phyloP scores from a whole-genome alignment of 2,329 filamentous ascomycete species.

The Lizonia empirigonia region DNA sequence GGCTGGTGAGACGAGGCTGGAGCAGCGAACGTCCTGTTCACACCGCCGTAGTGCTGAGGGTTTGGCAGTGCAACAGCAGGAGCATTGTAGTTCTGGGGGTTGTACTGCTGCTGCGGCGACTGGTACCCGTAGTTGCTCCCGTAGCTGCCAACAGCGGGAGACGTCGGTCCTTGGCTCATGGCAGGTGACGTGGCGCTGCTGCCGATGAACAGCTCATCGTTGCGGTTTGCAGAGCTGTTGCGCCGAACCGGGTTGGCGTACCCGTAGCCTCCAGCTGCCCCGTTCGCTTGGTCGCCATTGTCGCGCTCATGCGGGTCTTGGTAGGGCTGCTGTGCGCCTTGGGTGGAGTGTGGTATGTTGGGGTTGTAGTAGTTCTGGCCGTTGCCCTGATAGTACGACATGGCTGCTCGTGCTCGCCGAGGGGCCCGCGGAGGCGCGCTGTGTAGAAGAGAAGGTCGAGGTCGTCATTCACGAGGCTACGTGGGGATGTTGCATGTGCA shows the following conservation, averaged over 20 bases:
- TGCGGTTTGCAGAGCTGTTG: constrained; percentile 46
- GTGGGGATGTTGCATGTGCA: constrained; percentile 40
- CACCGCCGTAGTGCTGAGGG: constrained; percentile 64
- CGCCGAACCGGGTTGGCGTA: constrained; percentile 46
- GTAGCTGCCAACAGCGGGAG: constrained; percentile 35
- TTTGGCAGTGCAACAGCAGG: constrained; percentile 56
- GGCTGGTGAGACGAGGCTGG: constrained; percentile 42
- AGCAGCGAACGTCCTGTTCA: constrained; percentile 44
- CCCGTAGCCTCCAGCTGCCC: constrained; percentile 46
- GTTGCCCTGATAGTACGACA: constrained; percentile 62
- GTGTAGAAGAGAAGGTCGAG: constrained; percentile 23
- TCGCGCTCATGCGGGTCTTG: constrained; percentile 63
- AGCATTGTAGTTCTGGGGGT: constrained; percentile 65
- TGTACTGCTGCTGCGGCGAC: constrained; percentile 56
- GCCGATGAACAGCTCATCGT: constrained; percentile 69
- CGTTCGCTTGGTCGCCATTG: constrained; percentile 72
- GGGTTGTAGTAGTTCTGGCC: constrained; percentile 58
- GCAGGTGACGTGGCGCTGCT: constrained; percentile 40
- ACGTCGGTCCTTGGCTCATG: constrained; percentile 34
- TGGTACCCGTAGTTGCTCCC: constrained; percentile 52
- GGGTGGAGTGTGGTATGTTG: constrained; percentile 50
- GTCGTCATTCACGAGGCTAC: constrained; percentile 47
- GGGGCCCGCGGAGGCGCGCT: constrained; percentile 22
- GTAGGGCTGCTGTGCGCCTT: constrained; percentile 45
- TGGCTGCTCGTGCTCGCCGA: constrained; percentile 38